These are phyloP conservation scores for Lathyrus sativus DNA, from an alignment of 306 rosid genomes.

Conservation along the genomic window DNA sequence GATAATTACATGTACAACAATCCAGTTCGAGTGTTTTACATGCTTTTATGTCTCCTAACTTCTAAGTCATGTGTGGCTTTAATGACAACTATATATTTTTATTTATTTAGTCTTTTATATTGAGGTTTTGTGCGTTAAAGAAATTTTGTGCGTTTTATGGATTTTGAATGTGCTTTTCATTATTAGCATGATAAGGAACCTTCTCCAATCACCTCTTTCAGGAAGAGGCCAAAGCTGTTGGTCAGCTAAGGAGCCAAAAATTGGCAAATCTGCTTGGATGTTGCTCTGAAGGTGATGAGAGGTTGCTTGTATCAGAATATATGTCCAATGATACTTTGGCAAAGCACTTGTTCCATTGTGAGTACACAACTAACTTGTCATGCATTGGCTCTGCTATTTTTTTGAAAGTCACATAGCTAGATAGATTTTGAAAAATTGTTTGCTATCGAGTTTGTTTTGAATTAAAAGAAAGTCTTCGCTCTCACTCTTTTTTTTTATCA, in stretches of 20 bases:
- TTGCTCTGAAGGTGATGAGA: conserved; percentile 89
- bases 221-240: conserved; percentile 95
- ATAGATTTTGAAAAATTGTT: conserved; percentile 11
- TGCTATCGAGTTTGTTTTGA: neutral
- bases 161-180: conserved; percentile 5
- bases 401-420: neutral
- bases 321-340: conserved; percentile 96
- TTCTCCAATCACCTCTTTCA: conserved; percentile 39
- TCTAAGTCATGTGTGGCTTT: neutral
- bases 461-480: conserved; percentile 6
- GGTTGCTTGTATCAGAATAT: conserved; percentile 88
- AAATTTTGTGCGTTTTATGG: neutral
- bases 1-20: conserved; percentile 7
- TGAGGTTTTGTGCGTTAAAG: neutral
- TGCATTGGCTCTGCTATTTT: conserved; percentile 13
- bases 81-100: conserved; percentile 1
- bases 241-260: conserved; percentile 81
- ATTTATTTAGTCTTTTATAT: neutral
- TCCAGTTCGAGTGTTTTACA: neutral
- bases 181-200: conserved; percentile 33
- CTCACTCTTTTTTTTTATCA: conserved; percentile 11
- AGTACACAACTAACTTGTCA: conserved; percentile 44
- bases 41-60: conserved; percentile 1
- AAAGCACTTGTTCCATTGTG: conserved; percentile 95
- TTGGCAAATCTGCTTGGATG: conserved; percentile 91